These are phyloP conservation scores for Epichloe bromicola DNA, from an alignment of 2,329 filamentous ascomycete species.

Conservation along the genomic window DNA sequence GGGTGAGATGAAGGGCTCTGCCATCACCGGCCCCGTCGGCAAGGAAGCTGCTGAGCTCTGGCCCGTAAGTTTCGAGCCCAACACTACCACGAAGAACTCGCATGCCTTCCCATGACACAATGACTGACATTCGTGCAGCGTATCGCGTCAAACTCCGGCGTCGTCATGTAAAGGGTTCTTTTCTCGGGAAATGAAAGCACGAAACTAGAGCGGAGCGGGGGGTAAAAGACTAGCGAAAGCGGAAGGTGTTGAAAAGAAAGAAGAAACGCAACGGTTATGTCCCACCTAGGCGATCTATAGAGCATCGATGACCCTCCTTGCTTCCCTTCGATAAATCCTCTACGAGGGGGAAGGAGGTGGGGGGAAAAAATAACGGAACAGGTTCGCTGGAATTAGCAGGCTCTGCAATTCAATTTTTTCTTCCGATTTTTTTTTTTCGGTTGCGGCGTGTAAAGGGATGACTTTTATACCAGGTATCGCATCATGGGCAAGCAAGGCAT, in stretches of 20 bases:
- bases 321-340: background rate
- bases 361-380: background rate
- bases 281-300: constrained; percentile 21
- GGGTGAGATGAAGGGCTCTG: constrained; percentile 99
- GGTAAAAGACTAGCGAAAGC: constrained; percentile 8
- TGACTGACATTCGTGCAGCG: constrained; percentile 38
- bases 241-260: constrained; percentile 12
- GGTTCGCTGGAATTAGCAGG: constrained; percentile 13
- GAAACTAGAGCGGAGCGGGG: background rate
- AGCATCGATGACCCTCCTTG: constrained; percentile 8
- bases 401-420: constrained; percentile 27
- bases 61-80: constrained; percentile 56
- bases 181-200: background rate
- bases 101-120: background rate
- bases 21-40: constrained; percentile 96
- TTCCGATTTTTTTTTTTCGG: constrained; percentile 19
- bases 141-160: constrained; percentile 99
- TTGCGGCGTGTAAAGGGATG: constrained; percentile 39
- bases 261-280: constrained; percentile 17
- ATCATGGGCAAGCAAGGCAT: constrained; percentile 28
- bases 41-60: constrained; percentile 99
- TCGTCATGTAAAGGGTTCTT: constrained; percentile 78
- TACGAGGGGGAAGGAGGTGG: background rate
- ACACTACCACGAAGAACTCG: background rate
- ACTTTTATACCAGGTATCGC: constrained; percentile 38